Conservation (phyloP, 305 asterid species). For the Fraxinus latifolia region DNA sequence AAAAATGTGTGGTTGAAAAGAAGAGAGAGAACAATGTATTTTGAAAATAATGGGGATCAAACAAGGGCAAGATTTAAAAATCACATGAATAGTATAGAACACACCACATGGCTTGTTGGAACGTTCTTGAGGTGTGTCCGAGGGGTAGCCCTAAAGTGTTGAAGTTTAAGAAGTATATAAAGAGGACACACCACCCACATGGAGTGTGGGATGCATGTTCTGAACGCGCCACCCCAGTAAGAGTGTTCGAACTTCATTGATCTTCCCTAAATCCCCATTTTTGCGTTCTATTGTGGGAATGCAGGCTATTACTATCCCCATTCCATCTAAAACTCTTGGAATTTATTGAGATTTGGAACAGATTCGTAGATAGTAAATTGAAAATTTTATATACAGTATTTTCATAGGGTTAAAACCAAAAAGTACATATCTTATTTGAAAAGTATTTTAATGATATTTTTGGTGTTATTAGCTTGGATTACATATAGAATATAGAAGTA, state of each 20-base stretch:
- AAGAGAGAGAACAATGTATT: neutral
- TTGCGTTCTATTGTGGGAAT: neutral
- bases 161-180: neutral
- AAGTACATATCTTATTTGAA: neutral
- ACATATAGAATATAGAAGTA: neutral
- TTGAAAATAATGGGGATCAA: neutral
- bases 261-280: neutral
- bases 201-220: neutral
- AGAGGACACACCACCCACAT: neutral
- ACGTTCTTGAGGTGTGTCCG: neutral
- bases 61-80: neutral
- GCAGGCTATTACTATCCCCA: neutral
- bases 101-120: neutral
- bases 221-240: neutral
- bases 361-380: neutral
- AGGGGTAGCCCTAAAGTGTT: neutral
- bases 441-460: neutral
- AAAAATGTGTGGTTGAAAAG: neutral
- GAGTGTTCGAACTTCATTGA: neutral
- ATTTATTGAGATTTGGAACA: neutral
- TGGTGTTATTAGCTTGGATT: neutral
- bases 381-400: neutral
- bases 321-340: neutral
- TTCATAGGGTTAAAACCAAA: neutral
- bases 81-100: neutral